A percentile compares a stretch with the other conserved stretches of the same genome.
These are phyloP conservation scores for Hypoxylon subgilvum DNA, from an alignment of 495 filamentous ascomycete genomes.

Conservation along the genomic window DNA sequence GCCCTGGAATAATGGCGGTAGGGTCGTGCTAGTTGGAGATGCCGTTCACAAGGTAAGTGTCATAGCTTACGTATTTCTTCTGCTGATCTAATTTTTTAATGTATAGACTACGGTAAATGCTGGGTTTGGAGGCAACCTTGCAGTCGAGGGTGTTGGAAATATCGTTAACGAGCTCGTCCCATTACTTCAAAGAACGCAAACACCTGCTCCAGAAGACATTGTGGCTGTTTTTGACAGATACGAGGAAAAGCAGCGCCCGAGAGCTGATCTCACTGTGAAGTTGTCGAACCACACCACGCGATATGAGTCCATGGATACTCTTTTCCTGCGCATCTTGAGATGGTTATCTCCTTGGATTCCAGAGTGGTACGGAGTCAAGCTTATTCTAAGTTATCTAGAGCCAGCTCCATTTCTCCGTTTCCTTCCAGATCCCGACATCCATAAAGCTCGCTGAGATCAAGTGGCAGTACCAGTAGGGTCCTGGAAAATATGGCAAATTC, in stretches of 20 bases:
- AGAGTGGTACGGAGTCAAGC: neutral
- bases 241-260: conserved; percentile 30
- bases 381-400: neutral
- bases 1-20: conserved; percentile 33
- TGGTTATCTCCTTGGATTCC: conserved; percentile 16
- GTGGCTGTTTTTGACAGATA: conserved; percentile 20
- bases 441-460: no score
- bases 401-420: neutral
- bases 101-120: conserved; percentile 32
- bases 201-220: conserved; percentile 21
- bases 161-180: conserved; percentile 30
- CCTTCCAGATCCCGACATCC: neutral
- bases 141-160: conserved; percentile 34
- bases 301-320: conserved; percentile 39
- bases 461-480: no score
- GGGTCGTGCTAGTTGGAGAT: conserved; percentile 38
- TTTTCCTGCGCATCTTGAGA: conserved; percentile 14
- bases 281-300: conserved; percentile 23
- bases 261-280: conserved; percentile 11
- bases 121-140: conserved; percentile 34
- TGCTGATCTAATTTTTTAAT: neutral
- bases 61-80: neutral
- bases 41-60: conserved; percentile 23
- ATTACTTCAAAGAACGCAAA: conserved; percentile 4
- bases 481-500: no score